phyloP scores from a whole-genome alignment of 495 filamentous ascomycete species.

The Aspergillus biplanus region DNA sequence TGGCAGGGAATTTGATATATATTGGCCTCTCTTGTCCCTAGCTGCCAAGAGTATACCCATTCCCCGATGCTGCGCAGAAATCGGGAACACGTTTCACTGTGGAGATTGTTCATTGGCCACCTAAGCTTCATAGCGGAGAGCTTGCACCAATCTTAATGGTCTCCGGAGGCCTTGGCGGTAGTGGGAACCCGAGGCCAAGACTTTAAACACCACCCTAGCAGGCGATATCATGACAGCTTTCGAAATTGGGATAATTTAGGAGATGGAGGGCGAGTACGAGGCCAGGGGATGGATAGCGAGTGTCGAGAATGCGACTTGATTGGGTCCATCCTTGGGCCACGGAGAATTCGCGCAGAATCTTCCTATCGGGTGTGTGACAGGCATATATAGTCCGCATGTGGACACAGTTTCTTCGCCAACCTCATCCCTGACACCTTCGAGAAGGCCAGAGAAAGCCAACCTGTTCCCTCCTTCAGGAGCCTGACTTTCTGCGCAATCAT shows the following conservation, averaged over 20 bases:
- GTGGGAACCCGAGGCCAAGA: background rate
- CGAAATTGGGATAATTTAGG: background rate
- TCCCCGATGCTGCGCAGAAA: background rate
- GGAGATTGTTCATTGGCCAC: conserved; percentile 13
- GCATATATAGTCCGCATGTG: background rate
- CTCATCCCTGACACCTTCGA: conserved; percentile 3
- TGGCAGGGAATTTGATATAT: background rate
- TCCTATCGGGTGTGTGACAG: background rate
- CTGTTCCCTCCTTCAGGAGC: background rate
- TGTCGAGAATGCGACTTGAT: background rate
- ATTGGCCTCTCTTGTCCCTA: background rate
- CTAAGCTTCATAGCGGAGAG: conserved; percentile 6
- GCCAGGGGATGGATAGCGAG: background rate
- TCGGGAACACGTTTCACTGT: conserved; percentile 17
- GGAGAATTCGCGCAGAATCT: background rate
- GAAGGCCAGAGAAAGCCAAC: conserved; percentile 1
- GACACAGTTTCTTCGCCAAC: background rate
- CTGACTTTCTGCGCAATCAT: background rate
- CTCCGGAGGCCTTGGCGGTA: conserved; percentile 21
- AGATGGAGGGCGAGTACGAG: background rate
- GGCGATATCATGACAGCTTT: background rate
- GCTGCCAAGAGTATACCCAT: conserved; percentile 6
- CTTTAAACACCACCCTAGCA: background rate
- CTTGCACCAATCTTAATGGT: conserved; percentile 6
- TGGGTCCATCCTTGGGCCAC: background rate